These are phyloP conservation scores for Tolypocladium endophyticum DNA, from an alignment of 2,329 filamentous ascomycete genomes.

Conservation along the genomic window DNA sequence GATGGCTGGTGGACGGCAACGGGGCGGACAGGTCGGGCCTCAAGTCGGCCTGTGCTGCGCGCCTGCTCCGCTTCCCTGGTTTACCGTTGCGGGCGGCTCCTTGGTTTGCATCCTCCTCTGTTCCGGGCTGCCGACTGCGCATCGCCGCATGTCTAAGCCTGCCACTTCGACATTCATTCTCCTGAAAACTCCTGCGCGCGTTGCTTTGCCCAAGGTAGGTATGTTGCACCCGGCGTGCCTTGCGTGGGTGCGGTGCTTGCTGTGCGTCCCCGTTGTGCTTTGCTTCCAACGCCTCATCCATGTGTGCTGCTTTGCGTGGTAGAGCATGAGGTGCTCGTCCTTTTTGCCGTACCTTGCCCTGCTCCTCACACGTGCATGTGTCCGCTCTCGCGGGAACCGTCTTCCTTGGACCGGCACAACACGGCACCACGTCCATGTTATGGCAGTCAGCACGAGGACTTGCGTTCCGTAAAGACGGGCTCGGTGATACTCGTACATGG, in stretches of 20 bases:
- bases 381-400: neutral
- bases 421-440: neutral
- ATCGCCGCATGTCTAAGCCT: neutral
- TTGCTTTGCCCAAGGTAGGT: neutral
- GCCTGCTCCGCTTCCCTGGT: neutral
- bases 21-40: neutral
- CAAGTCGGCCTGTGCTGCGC: slow-evolving; percentile 1
- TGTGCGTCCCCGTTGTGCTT: neutral
- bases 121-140: neutral
- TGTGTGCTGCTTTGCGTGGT: neutral
- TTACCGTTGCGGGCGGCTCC: neutral
- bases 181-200: neutral
- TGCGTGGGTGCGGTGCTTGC: neutral
- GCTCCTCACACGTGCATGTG: neutral
- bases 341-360: too few relatives aligned
- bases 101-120: neutral
- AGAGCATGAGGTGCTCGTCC: too few relatives aligned
- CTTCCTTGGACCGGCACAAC: neutral
- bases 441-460: neutral
- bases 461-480: neutral
- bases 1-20: neutral
- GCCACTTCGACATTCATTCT: neutral
- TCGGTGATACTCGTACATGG: neutral
- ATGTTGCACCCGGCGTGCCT: neutral
- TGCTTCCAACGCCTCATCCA: neutral